Conservation (phyloP, 2,329 filamentous ascomycete genomes). For the Cladosporium sp. region DNA sequence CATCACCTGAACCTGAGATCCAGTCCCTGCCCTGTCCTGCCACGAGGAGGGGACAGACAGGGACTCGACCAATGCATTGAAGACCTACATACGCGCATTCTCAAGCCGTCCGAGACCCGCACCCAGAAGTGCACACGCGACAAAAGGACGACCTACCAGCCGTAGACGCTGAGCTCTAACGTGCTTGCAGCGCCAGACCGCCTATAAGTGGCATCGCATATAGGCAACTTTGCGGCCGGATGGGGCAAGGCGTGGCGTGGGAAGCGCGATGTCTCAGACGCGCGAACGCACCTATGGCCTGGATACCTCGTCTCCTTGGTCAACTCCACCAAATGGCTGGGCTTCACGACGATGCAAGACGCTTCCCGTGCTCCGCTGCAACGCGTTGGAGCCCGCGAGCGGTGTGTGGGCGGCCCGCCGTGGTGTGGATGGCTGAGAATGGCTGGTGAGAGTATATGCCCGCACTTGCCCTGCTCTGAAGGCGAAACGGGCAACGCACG, state of each 20-base stretch:
- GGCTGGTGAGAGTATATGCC: slow-evolving; percentile 20
- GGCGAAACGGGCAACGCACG: slow-evolving; percentile 18
- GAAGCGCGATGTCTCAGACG: slow-evolving; percentile 18
- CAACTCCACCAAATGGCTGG: slow-evolving; percentile 16
- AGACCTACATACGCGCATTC: neutral
- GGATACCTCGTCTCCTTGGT: neutral
- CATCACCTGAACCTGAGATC: neutral
- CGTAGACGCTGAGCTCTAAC: neutral
- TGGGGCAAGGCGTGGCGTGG: neutral
- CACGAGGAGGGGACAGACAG: slow-evolving; percentile 10
- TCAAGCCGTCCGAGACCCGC: slow-evolving; percentile 5
- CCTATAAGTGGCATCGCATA: slow-evolving; percentile 13
- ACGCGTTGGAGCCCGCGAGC: slow-evolving; percentile 8
- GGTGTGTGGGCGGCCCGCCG: slow-evolving; percentile 2
- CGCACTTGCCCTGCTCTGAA: slow-evolving; percentile 17
- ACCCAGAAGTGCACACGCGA: slow-evolving; percentile 2
- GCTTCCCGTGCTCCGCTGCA: slow-evolving; percentile 14
- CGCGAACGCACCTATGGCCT: slow-evolving; percentile 3
- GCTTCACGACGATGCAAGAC: slow-evolving; percentile 20
- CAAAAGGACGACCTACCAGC: slow-evolving; percentile 5
- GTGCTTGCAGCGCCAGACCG: slow-evolving; percentile 9
- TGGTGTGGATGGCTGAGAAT: slow-evolving; percentile 17
- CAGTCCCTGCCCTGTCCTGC: slow-evolving; percentile 3
- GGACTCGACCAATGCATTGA: slow-evolving; percentile 8
- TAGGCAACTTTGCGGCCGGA: neutral